Percentiles rank a stretch among this genome's conserved stretches.
These are phyloP conservation scores for Candida mesenterica DNA, from an alignment of 1,139 yeast species.

Conservation along the genomic window DNA sequence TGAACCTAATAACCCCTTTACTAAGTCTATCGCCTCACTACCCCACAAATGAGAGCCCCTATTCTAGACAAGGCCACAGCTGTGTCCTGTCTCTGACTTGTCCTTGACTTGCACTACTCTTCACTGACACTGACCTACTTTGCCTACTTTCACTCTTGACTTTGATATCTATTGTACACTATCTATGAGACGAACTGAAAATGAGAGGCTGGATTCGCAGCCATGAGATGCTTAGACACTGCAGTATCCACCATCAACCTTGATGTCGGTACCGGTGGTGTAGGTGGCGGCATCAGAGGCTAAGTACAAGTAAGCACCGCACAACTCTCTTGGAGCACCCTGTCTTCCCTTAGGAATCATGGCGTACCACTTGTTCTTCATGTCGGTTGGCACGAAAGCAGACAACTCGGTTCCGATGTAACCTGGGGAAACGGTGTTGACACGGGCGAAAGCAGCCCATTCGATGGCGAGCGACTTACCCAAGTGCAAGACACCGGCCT, in stretches of 20 bases:
- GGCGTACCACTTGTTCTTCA: slow-evolving; percentile 20
- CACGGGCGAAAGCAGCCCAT: slow-evolving; percentile 34
- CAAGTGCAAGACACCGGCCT: slow-evolving; percentile 32
- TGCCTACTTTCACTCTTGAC: too few species aligned
- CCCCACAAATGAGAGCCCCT: too few species aligned
- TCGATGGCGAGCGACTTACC: slow-evolving; percentile 32
- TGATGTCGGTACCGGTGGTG: slow-evolving; percentile 47
- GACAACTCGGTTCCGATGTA: slow-evolving; percentile 26
- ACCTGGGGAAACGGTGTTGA: slow-evolving; percentile 33
- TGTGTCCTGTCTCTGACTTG: too few species aligned
- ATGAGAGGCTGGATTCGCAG: neutral
- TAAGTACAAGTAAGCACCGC: slow-evolving; percentile 25
- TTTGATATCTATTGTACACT: neutral
- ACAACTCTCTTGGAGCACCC: slow-evolving; percentile 22
- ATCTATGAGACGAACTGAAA: neutral
- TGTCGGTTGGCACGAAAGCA: slow-evolving; percentile 21
- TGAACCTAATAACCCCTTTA: too few species aligned
- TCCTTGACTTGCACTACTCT: too few species aligned
- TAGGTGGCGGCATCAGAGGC: slow-evolving; percentile 34
- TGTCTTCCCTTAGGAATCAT: slow-evolving; percentile 24
- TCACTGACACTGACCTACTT: too few species aligned
- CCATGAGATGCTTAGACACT: slow-evolving; percentile 24
- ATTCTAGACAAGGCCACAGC: too few species aligned
- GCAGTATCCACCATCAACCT: slow-evolving; percentile 49
- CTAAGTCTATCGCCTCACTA: too few species aligned